Evolutionary conservation across 2,329 filamentous ascomycete species (phyloP).

Genomic region (Xylaria sp.): DNA sequence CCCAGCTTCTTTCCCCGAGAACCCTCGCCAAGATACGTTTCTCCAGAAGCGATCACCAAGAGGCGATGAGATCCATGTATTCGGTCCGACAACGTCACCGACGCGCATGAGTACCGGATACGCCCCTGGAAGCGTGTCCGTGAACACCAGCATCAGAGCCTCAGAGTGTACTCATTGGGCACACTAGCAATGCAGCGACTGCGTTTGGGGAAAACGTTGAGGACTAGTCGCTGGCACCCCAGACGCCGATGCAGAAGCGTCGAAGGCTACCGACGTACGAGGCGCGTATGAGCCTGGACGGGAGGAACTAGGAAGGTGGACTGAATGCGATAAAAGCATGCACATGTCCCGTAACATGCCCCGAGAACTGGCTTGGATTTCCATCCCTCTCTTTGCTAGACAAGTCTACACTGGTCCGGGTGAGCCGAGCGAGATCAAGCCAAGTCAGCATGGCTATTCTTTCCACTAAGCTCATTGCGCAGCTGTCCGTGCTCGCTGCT

Average conservation of each 20-base stretch:
- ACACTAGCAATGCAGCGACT: constrained; percentile 7
- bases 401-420: too few species aligned
- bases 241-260: too few species aligned
- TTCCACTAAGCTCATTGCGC: constrained; percentile 18
- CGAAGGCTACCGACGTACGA: too few species aligned
- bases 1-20: constrained; percentile 17
- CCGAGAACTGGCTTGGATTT: background rate
- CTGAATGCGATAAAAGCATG: constrained; percentile 2
- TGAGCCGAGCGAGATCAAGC: too few species aligned
- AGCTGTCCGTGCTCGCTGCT: constrained; percentile 22
- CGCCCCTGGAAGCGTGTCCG: background rate
- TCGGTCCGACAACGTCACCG: constrained; percentile 24
- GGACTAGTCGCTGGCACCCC: background rate
- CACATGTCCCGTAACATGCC: background rate
- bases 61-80: constrained; percentile 18
- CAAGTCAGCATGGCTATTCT: constrained; percentile 21
- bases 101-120: background rate
- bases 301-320: background rate
- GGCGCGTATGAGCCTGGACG: background rate
- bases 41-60: constrained; percentile 11
- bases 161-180: background rate
- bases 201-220: constrained; percentile 4
- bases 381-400: background rate
- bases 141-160: background rate
- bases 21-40: constrained; percentile 12